Conservation (phyloP, 2,329 filamentous ascomycete species). For the Dissoconium aciculare region DNA sequence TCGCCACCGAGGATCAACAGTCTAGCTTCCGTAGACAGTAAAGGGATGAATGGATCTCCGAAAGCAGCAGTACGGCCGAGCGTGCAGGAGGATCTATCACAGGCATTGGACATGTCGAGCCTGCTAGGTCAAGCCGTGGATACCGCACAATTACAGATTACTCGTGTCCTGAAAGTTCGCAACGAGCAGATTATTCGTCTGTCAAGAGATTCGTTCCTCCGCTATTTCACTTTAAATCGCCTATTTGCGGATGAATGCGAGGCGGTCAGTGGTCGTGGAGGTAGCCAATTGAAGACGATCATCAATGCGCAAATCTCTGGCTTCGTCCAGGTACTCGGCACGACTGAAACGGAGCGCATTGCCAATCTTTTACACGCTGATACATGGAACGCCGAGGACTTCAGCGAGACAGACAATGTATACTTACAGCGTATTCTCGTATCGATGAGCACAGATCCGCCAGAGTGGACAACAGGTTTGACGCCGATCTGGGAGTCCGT, state of each 20-base stretch:
- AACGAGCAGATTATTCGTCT: constrained; percentile 57
- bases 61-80: constrained; percentile 8
- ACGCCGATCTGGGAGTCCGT: constrained; percentile 37
- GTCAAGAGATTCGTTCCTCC: constrained; percentile 54
- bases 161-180: constrained; percentile 63
- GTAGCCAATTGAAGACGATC: constrained; percentile 59
- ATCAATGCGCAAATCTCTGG: constrained; percentile 72
- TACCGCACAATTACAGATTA: constrained; percentile 56
- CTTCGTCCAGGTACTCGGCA: constrained; percentile 57
- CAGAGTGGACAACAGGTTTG: constrained; percentile 46
- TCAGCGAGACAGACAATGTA: constrained; percentile 45
- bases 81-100: constrained; percentile 58
- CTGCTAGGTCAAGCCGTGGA: constrained; percentile 69
- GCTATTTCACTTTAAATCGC: constrained; percentile 69
- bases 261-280: constrained; percentile 64
- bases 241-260: constrained; percentile 80
- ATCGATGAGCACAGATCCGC: constrained; percentile 55
- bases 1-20: too few species aligned
- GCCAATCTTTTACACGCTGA: constrained; percentile 67
- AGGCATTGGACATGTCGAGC: constrained; percentile 61
- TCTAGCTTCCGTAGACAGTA: too few species aligned
- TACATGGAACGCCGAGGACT: constrained; percentile 65
- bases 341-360: constrained; percentile 57
- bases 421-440: constrained; percentile 51
- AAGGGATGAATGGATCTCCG: constrained; percentile 15